Base-by-base conservation (phyloP, 2,329 filamentous ascomycete genomes). In the Achaetomium macrosporum region DNA sequence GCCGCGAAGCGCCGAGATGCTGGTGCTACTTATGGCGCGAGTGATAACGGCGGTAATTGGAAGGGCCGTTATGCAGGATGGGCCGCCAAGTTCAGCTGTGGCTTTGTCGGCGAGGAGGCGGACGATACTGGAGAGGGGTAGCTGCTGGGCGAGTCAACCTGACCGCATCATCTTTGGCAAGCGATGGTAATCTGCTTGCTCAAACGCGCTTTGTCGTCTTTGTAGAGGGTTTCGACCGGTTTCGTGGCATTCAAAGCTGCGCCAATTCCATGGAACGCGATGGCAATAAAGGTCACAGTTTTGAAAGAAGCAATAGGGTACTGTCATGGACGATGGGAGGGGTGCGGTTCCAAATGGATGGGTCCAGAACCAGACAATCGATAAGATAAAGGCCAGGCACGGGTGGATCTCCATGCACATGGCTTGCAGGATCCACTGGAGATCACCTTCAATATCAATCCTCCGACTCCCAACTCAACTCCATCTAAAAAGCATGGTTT, bases 91-190 rank as follows among this genome's bases (percentile, higher is more conserved):
- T n/a, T 11, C 6, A 7, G 37, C 31, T 13, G 43, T 16, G 30
- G 47, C 43, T 45, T 54, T 45, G 47, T 45, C 17, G 42, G 25
- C 16, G 47, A 19, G 10, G 12, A 37, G 36, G 47, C 43, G 39
- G 47, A 19, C 16, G 43, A 31, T 42, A 40, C 25, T 12, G 25
- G 36, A 47, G 55, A 45, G 51, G 51, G 51, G 47, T 49, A 46
- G 51, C 31, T 31, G 41, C 37, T 41, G 50, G 20, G 30, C 36
- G 12, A 20, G 43, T 57, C 55, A 57, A 46, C 15, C 37, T 3
- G 39, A 33, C 42, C 12, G 55, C 55, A 57, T 57, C 29, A 46
- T 54, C 20, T 41, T 17, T 36, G 20, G 12, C 8, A 30, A 15
- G 20, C 13, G 17, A 17, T 31, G 30, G 16, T 15, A 16, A 46